phyloP scores from a whole-genome alignment of 2,329 filamentous ascomycete species.

The Macrophomina pseudophaseolina region DNA sequence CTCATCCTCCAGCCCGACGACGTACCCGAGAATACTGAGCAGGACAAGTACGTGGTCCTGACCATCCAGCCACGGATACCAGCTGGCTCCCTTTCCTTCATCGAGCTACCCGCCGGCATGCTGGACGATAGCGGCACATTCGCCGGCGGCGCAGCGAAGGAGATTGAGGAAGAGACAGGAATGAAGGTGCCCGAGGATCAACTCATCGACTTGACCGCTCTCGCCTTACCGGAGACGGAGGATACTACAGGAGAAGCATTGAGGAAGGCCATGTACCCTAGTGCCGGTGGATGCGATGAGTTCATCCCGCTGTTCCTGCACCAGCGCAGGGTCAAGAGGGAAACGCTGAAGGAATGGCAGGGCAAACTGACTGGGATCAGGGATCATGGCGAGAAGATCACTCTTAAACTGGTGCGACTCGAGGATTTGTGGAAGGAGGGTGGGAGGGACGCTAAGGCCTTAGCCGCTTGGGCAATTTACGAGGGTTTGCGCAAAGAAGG shows the following conservation, averaged over 20 bases:
- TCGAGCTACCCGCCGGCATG: slow-evolving; percentile 66
- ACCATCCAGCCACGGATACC: slow-evolving; percentile 64
- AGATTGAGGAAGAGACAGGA: slow-evolving; percentile 63
- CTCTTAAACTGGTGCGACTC: slow-evolving; percentile 59
- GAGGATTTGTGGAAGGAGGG: slow-evolving; percentile 60
- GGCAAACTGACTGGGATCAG: slow-evolving; percentile 61
- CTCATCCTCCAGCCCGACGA: slow-evolving; percentile 62
- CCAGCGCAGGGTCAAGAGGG: slow-evolving; percentile 56
- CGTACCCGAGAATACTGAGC: slow-evolving; percentile 46
- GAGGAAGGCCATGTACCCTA: slow-evolving; percentile 59
- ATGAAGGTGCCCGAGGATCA: slow-evolving; percentile 57
- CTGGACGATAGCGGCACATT: slow-evolving; percentile 61
- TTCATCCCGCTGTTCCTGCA: slow-evolving; percentile 63
- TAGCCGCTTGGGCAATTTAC: slow-evolving; percentile 62
- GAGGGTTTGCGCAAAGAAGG: slow-evolving; percentile 56
- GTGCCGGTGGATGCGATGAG: slow-evolving; percentile 62
- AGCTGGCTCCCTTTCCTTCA: slow-evolving; percentile 59
- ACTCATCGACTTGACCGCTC: slow-evolving; percentile 59
- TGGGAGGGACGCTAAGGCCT: slow-evolving; percentile 60
- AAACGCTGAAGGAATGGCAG: slow-evolving; percentile 56
- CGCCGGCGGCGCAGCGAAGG: slow-evolving; percentile 59
- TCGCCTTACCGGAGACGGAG: slow-evolving; percentile 48
- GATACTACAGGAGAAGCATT: slow-evolving; percentile 40
- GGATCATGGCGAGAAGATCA: slow-evolving; percentile 64
- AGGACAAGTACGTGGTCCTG: slow-evolving; percentile 57